phyloP scores from a whole-genome alignment of 73 alveolate genomes.

The Blepharisma japonicum region DNA sequence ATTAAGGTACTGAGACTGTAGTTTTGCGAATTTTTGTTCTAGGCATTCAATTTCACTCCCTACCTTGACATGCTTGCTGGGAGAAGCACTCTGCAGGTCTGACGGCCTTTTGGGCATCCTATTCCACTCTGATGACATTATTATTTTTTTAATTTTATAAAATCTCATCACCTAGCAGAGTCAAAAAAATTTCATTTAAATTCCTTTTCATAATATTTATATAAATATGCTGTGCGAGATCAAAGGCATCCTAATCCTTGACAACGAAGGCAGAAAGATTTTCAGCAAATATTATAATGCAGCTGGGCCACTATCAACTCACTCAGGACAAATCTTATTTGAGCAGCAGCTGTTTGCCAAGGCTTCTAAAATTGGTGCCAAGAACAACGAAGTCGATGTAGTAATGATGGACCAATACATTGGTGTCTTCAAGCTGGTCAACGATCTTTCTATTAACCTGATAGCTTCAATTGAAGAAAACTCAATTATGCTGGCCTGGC shows the following conservation, averaged over 20 bases:
- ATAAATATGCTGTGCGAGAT: conserved; percentile 15
- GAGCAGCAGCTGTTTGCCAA: conserved; percentile 7
- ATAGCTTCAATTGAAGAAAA: background rate
- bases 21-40: too few relatives aligned
- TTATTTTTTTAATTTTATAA: too few relatives aligned
- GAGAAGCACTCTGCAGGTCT: too few relatives aligned
- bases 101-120: too few relatives aligned
- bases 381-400: conserved; percentile 7
- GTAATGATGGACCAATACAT: background rate
- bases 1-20: too few relatives aligned
- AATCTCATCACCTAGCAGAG: too few relatives aligned
- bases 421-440: conserved; percentile 13
- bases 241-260: conserved; percentile 11
- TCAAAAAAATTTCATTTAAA: too few relatives aligned
- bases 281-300: background rate
- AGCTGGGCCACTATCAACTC: background rate
- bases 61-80: too few relatives aligned
- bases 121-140: too few relatives aligned
- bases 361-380: background rate
- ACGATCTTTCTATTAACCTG: background rate
- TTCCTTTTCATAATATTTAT: background rate
- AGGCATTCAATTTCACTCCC: too few relatives aligned
- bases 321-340: conserved; percentile 16
- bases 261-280: conserved; percentile 12
- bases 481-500: conserved; percentile 7